Percentiles rank a stretch among this genome's conserved stretches.
Evolutionary conservation across 192 early-diverging fungal species (phyloP).

Genomic region (Umbelopsis ramanniana): DNA sequence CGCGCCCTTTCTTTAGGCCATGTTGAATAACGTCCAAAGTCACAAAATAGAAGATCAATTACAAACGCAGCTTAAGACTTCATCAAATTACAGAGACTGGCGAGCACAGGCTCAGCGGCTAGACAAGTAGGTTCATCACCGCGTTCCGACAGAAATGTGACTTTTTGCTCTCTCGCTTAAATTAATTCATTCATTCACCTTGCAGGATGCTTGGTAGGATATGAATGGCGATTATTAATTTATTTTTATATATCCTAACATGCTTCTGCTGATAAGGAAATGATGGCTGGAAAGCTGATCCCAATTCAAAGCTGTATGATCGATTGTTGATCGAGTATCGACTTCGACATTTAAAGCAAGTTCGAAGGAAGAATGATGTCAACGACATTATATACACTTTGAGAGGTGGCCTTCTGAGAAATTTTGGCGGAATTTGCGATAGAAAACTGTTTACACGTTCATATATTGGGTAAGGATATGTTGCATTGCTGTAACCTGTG

Average conservation of each 20-base stretch:
- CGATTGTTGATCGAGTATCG: conserved; percentile 63
- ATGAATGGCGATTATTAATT: conserved; percentile 4
- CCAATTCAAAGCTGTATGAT: conserved; percentile 63
- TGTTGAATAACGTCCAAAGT: neutral
- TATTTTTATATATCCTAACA: neutral
- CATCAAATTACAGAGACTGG: conserved; percentile 61
- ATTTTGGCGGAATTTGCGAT: conserved; percentile 75
- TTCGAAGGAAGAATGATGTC: conserved; percentile 56
- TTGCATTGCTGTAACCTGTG: neutral
- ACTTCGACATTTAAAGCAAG: conserved; percentile 50
- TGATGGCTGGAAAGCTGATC: conserved; percentile 63
- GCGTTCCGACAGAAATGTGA: no score
- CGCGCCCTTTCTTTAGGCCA: neutral
- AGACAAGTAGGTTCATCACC: conserved; percentile 39
- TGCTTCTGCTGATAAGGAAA: conserved; percentile 35
- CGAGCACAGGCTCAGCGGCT: conserved; percentile 48
- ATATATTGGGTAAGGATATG: conserved; percentile 54
- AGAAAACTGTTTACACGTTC: conserved; percentile 60
- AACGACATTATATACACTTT: conserved; percentile 64
- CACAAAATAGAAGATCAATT: conserved; percentile 44
- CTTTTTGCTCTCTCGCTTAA: neutral
- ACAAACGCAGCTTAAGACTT: conserved; percentile 44
- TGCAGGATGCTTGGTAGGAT: conserved; percentile 2
- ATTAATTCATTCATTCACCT: neutral
- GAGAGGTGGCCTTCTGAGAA: conserved; percentile 64